These are phyloP conservation scores for Cryphonectria parasitica DNA, from an alignment of 2,329 filamentous ascomycete species.

Conservation along the genomic window DNA sequence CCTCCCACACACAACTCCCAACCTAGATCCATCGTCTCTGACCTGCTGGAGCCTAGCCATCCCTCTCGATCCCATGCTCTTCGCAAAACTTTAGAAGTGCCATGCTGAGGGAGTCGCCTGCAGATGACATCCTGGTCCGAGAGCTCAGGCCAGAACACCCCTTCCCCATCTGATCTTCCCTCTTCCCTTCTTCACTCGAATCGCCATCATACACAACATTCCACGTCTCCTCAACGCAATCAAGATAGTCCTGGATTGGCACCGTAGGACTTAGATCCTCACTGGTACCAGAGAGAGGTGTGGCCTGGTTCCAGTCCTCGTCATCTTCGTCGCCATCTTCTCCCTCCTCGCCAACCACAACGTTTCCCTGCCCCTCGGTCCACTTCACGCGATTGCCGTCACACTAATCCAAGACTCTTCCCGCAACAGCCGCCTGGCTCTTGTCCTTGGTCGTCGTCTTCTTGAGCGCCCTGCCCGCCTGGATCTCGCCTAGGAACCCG, in stretches of 20 bases:
- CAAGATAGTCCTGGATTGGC: constrained; percentile 19
- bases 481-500: constrained; percentile 80
- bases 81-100: constrained; percentile 20
- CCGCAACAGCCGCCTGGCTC: constrained; percentile 72
- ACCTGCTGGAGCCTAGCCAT: background rate
- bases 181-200: background rate
- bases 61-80: constrained; percentile 18
- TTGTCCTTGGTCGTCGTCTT: constrained; percentile 91
- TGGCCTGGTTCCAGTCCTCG: constrained; percentile 3
- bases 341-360: background rate
- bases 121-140: background rate
- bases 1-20: background rate
- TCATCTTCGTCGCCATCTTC: background rate
- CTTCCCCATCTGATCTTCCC: background rate
- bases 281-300: background rate
- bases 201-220: background rate
- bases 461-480: constrained; percentile 75
- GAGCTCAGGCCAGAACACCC: too few relatives aligned
- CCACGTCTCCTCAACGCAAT: constrained; percentile 21
- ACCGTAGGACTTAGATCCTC: background rate
- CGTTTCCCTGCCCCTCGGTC: background rate
- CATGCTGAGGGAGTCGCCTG: constrained; percentile 6
- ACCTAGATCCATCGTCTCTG: background rate
- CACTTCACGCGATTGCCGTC: constrained; percentile 7
- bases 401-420: constrained; percentile 67